phyloP scores from a whole-genome alignment of 2,329 filamentous ascomycete genomes.

The Fusarium oxysporum region DNA sequence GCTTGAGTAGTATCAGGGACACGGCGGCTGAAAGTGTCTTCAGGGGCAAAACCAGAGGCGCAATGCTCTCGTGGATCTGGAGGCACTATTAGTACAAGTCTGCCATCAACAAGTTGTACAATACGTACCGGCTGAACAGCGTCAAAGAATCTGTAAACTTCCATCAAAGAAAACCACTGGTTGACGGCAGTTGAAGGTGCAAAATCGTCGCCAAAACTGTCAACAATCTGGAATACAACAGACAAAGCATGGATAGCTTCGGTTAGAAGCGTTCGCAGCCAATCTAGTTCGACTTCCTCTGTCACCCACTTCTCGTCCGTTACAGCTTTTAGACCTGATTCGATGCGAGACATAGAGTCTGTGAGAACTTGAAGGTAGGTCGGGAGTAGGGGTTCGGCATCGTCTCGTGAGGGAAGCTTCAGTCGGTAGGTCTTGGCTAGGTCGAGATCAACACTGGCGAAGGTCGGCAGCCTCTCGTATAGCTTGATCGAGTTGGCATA shows the following conservation, averaged over 20 bases:
- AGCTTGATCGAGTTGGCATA: slow-evolving; percentile 62
- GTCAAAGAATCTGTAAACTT: slow-evolving; percentile 76
- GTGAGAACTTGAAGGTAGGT: slow-evolving; percentile 61
- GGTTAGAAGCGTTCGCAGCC: slow-evolving; percentile 71
- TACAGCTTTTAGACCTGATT: slow-evolving; percentile 62
- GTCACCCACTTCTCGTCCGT: slow-evolving; percentile 63
- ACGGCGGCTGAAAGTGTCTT: slow-evolving; percentile 77
- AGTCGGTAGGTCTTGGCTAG: slow-evolving; percentile 49
- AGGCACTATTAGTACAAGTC: slow-evolving; percentile 29
- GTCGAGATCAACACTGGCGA: slow-evolving; percentile 42
- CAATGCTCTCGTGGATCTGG: slow-evolving; percentile 55
- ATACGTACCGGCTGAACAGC: slow-evolving; percentile 59
- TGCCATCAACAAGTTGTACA: slow-evolving; percentile 10
- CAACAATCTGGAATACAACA: slow-evolving; percentile 78
- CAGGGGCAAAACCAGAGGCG: slow-evolving; percentile 69
- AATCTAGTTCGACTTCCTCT: slow-evolving; percentile 68
- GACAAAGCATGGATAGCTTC: slow-evolving; percentile 81
- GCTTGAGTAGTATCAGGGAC: slow-evolving; percentile 78
- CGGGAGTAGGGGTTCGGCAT: slow-evolving; percentile 59
- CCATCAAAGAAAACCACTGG: slow-evolving; percentile 81
- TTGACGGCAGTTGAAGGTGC: slow-evolving; percentile 69
- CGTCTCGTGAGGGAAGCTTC: slow-evolving; percentile 47
- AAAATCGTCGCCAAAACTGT: slow-evolving; percentile 66
- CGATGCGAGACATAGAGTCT: slow-evolving; percentile 61
- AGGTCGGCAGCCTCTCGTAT: slow-evolving; percentile 55